phyloP scores from a whole-genome alignment of 352 stramenopile species.

The Globisporangium solare region DNA sequence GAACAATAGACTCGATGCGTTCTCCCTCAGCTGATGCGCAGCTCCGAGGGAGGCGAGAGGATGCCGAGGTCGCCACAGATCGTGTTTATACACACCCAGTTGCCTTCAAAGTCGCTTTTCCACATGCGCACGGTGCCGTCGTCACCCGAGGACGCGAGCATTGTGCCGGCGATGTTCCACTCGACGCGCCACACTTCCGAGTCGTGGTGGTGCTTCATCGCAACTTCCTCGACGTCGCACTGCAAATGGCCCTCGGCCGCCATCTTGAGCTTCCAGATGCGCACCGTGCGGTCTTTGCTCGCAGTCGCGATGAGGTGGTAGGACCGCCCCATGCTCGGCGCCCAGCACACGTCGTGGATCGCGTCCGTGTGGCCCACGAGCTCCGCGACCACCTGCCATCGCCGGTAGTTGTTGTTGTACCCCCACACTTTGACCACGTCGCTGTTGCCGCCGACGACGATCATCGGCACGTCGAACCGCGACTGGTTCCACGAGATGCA shows the following conservation, averaged over 20 bases:
- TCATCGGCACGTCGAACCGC: slow-evolving; percentile 93
- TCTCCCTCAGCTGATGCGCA: slow-evolving; percentile 16
- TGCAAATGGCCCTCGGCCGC: slow-evolving; percentile 55
- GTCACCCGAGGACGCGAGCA: slow-evolving; percentile 92
- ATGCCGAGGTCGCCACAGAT: slow-evolving; percentile 70
- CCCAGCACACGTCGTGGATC: slow-evolving; percentile 96
- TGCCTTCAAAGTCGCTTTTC: slow-evolving; percentile 91
- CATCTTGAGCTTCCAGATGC: slow-evolving; percentile 82
- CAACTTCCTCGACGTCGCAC: slow-evolving; percentile 68
- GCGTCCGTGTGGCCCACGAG: slow-evolving; percentile 82
- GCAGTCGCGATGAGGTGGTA: slow-evolving; percentile 93
- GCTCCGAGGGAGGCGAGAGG: slow-evolving; percentile 19
- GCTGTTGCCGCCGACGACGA: slow-evolving; percentile 91
- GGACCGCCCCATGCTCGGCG: slow-evolving; percentile 92
- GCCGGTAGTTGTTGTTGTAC: slow-evolving; percentile 85
- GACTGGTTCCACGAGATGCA: slow-evolving; percentile 94
- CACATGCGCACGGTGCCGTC: slow-evolving; percentile 94
- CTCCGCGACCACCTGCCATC: slow-evolving; percentile 84
- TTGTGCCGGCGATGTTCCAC: slow-evolving; percentile 96
- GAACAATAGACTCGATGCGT: too few species aligned
- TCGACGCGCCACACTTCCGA: slow-evolving; percentile 94
- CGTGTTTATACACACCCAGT: slow-evolving; percentile 90
- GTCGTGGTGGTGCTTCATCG: slow-evolving; percentile 79
- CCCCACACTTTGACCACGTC: slow-evolving; percentile 88
- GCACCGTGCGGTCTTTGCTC: slow-evolving; percentile 89